Conservation (phyloP, 257 asterid genomes). For the Oldenlandia corymbosa region DNA sequence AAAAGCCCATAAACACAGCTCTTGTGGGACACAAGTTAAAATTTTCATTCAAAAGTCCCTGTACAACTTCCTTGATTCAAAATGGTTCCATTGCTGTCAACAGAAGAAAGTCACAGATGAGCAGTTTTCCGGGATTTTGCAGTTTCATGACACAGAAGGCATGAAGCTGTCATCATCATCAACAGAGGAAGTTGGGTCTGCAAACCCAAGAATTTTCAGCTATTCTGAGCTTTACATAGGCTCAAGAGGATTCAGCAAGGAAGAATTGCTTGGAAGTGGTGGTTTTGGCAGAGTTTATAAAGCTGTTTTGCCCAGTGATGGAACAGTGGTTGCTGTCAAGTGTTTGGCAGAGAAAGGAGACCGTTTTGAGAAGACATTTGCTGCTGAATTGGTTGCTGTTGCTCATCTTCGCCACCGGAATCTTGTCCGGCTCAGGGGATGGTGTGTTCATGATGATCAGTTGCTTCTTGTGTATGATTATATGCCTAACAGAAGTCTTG, state of each 20-base stretch:
- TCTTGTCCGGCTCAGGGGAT: constrained; percentile 78
- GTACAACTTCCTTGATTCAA: constrained; percentile 33
- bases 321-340: constrained; percentile 77
- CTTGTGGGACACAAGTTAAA: constrained; percentile 29
- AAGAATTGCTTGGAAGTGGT: constrained; percentile 70
- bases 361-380: constrained; percentile 72
- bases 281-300: constrained; percentile 81
- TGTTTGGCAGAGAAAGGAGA: constrained; percentile 78
- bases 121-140: constrained; percentile 26
- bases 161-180: no score
- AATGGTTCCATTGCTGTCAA: constrained; percentile 36
- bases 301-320: constrained; percentile 83
- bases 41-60: constrained; percentile 31
- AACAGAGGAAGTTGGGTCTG: constrained; percentile 36
- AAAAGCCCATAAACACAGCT: constrained; percentile 13
- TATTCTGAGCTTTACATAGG: constrained; percentile 85
- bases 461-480: constrained; percentile 85
- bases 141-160: constrained; percentile 77
- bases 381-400: constrained; percentile 85
- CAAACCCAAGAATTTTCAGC: constrained; percentile 74
- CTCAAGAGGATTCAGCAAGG: constrained; percentile 55
- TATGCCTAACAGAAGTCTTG: constrained; percentile 95
- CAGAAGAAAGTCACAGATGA: constrained; percentile 17
- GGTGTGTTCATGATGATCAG: constrained; percentile 75
- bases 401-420: constrained; percentile 99